A percentile compares a stretch with the other conserved stretches of the same genome.
Conservation (phyloP, 192 early-diverging fungal species). For the Entomortierella chlamydospora region DNA sequence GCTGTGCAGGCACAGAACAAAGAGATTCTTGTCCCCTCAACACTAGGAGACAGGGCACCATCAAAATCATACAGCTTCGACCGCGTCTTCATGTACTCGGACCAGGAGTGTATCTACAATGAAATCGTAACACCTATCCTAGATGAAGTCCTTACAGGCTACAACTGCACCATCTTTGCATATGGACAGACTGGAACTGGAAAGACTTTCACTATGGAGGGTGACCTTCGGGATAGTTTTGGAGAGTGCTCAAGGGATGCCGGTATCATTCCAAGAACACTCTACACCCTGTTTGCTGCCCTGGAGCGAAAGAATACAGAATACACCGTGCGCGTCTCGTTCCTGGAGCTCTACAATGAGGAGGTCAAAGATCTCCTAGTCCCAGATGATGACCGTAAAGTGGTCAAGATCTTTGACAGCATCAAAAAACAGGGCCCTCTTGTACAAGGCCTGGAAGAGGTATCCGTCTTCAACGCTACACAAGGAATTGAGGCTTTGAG, state of each 20-base stretch:
- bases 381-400: slow-evolving; percentile 58
- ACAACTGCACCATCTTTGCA: slow-evolving; percentile 87
- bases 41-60: slow-evolving; percentile 61
- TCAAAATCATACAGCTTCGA: slow-evolving; percentile 89
- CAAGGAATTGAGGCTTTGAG: slow-evolving; percentile 83
- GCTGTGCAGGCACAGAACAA: slow-evolving; percentile 69
- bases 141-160: slow-evolving; percentile 75
- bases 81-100: slow-evolving; percentile 84
- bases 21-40: slow-evolving; percentile 70
- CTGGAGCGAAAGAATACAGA: slow-evolving; percentile 78
- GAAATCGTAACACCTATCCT: slow-evolving; percentile 85
- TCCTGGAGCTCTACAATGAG: slow-evolving; percentile 96
- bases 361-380: slow-evolving; percentile 92
- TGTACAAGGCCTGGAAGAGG: slow-evolving; percentile 86
- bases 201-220: slow-evolving; percentile 98
- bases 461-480: slow-evolving; percentile 74
- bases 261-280: slow-evolving; percentile 92
- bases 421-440: slow-evolving; percentile 76
- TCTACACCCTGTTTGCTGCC: slow-evolving; percentile 81
- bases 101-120: slow-evolving; percentile 85
- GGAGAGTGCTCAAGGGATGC: slow-evolving; percentile 65
- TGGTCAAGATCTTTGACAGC: slow-evolving; percentile 81
- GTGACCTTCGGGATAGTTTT: slow-evolving; percentile 71
- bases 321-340: slow-evolving; percentile 87
- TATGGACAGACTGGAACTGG: slow-evolving; percentile 94